Conservation (phyloP, 371 early-diverging fungal species). For the Syncephalis fuscata region DNA sequence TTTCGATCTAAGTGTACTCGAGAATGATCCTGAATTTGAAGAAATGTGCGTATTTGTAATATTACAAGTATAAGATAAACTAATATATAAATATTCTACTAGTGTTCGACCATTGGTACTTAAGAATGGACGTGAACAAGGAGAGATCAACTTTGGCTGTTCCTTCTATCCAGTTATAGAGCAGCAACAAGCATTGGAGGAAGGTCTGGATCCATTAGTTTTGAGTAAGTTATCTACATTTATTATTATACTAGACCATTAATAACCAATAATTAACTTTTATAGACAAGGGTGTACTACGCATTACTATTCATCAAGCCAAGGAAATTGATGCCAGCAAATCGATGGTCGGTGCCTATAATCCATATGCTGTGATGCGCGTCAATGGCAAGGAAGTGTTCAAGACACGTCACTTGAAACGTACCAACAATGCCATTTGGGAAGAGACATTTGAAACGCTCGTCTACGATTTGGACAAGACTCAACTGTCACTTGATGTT, state of each 20-base stretch:
- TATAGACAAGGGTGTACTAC: slow-evolving; percentile 29
- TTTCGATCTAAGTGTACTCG: slow-evolving; percentile 3
- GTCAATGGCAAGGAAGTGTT: slow-evolving; percentile 24
- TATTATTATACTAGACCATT: too few species aligned
- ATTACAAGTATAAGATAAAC: not conserved
- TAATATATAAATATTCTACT: too few species aligned
- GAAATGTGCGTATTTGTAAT: not conserved
- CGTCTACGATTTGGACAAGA: slow-evolving; percentile 19
- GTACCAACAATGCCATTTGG: slow-evolving; percentile 23
- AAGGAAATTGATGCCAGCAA: slow-evolving; percentile 17
- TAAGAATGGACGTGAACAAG: not conserved
- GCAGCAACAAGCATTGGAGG: not conserved
- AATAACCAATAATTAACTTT: not conserved
- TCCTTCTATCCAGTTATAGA: not conserved
- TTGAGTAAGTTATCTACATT: too few species aligned
- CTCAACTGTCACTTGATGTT: slow-evolving; percentile 18
- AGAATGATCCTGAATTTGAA: not conserved
- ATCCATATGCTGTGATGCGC: slow-evolving; percentile 21
- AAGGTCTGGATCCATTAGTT: too few species aligned
- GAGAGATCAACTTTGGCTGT: not conserved
- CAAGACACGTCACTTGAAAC: slow-evolving; percentile 21
- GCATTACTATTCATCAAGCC: slow-evolving; percentile 30
- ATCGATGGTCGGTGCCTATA: slow-evolving; percentile 12
- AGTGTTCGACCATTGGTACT: too few species aligned
- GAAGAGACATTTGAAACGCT: slow-evolving; percentile 23